phyloP scores from a whole-genome alignment of 2,329 filamentous ascomycete genomes.

The Arthrinium phaeospermum region DNA sequence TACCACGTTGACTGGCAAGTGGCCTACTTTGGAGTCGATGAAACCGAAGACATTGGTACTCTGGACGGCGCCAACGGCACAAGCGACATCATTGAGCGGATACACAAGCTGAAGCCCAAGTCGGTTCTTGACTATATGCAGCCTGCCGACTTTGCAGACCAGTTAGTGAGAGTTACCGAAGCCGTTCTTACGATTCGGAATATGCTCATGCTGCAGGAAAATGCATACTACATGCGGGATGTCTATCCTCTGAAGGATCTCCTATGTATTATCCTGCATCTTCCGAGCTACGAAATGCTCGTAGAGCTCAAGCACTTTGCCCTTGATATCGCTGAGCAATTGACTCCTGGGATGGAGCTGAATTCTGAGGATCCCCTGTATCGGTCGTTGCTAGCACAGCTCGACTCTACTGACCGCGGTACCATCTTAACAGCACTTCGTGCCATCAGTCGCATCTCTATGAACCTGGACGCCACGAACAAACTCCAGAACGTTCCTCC shows the following conservation, averaged over 20 bases:
- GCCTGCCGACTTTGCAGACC: slow-evolving; percentile 71
- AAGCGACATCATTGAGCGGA: slow-evolving; percentile 73
- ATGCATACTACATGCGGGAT: slow-evolving; percentile 80
- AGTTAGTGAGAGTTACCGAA: slow-evolving; percentile 80
- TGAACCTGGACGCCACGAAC: slow-evolving; percentile 82
- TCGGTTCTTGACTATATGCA: slow-evolving; percentile 73
- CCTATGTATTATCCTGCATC: slow-evolving; percentile 79
- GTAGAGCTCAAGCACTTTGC: slow-evolving; percentile 90
- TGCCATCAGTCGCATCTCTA: slow-evolving; percentile 84
- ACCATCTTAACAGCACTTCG: slow-evolving; percentile 80
- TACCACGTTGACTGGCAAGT: slow-evolving; percentile 84
- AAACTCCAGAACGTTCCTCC: slow-evolving; percentile 74
- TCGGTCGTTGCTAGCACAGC: slow-evolving; percentile 68
- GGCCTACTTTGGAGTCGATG: slow-evolving; percentile 64
- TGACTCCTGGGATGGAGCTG: slow-evolving; percentile 81
- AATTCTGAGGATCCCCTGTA: slow-evolving; percentile 80
- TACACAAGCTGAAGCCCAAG: slow-evolving; percentile 65
- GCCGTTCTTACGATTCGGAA: slow-evolving; percentile 89
- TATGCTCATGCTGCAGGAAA: slow-evolving; percentile 93
- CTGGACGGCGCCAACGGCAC: slow-evolving; percentile 70
- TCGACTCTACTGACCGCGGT: slow-evolving; percentile 77
- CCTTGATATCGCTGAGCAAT: slow-evolving; percentile 88
- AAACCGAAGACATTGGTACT: slow-evolving; percentile 58
- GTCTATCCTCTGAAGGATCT: slow-evolving; percentile 80
- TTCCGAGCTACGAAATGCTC: slow-evolving; percentile 74